phyloP scores from a whole-genome alignment of 768 basidiomycete species.

The Amanita inopinata region DNA sequence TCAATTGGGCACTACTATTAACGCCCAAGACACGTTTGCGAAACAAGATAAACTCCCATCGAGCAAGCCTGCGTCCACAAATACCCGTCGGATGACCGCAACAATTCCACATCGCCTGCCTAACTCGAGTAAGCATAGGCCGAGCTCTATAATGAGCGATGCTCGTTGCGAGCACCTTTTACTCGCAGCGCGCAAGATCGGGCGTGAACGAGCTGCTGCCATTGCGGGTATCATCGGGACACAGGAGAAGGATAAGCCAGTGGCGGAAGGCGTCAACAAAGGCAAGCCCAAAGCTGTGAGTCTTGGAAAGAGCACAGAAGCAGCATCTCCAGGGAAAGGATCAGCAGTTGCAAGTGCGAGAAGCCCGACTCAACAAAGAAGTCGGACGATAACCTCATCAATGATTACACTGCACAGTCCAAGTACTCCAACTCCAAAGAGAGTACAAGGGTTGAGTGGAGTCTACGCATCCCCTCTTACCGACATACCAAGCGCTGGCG shows the following conservation, averaged over 20 bases:
- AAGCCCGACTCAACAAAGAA: constrained; percentile 2
- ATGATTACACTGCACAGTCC: neutral
- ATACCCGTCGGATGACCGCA: constrained; percentile 15
- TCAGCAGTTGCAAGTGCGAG: constrained; percentile 1
- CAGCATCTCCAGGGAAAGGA: constrained; percentile 5
- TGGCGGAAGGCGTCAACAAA: constrained; percentile 12
- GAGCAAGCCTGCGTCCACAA: neutral
- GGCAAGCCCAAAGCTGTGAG: constrained; percentile 13
- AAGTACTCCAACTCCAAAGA: constrained; percentile 2
- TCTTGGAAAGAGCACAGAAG: constrained; percentile 4
- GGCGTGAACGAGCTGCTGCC: constrained; percentile 48
- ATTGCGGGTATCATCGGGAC: constrained; percentile 36
- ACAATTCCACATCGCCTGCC: constrained; percentile 13
- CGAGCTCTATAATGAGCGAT: constrained; percentile 39
- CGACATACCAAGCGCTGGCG: neutral
- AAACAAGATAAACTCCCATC: neutral
- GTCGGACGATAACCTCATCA: neutral
- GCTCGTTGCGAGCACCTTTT: constrained; percentile 65
- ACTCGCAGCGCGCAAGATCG: constrained; percentile 61
- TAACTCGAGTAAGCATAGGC: constrained; percentile 11
- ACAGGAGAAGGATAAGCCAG: constrained; percentile 17
- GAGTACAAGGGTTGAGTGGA: neutral
- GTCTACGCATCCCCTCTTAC: neutral
- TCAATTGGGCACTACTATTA: neutral
- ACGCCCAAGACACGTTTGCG: neutral